Percentiles rank a stretch among this genome's conserved stretches.
Evolutionary conservation across 257 asterid species (phyloP).

Genomic region (Nicotiana obtusifolia): DNA sequence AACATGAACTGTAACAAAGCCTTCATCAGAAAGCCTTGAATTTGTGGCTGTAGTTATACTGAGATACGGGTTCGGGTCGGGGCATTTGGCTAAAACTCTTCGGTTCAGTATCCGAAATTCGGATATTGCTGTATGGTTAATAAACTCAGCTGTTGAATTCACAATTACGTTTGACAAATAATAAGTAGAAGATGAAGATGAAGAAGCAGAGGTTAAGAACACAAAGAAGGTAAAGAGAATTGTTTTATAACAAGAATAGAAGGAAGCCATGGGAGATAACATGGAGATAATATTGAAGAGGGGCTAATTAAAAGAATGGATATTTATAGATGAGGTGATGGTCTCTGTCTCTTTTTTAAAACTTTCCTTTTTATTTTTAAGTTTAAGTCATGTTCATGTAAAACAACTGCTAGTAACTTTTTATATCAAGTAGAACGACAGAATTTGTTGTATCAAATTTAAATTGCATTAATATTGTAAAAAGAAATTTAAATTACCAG

Average conservation of each 20-base stretch:
- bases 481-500: no score
- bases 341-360: not conserved
- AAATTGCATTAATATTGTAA: not conserved
- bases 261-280: conserved; percentile 1
- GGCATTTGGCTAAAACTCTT: conserved; percentile 28
- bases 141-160: conserved; percentile 21
- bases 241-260: not conserved
- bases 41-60: conserved; percentile 25
- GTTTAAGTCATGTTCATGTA: not conserved
- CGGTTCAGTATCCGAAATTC: conserved; percentile 62
- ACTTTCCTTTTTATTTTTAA: not conserved
- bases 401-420: no score
- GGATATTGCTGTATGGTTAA: conserved; percentile 55
- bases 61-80: conserved; percentile 45
- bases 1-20: conserved; percentile 39
- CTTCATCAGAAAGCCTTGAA: conserved; percentile 44
- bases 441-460: not conserved
- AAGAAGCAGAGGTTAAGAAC: not conserved
- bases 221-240: not conserved
- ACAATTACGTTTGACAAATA: not conserved
- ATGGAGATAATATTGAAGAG: not conserved
- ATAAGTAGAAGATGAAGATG: not conserved
- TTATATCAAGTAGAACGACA: no score
- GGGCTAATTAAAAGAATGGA: not conserved
- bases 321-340: not conserved